Conservation (phyloP, 768 basidiomycete species). For the Rhodotorula toruloides region DNA sequence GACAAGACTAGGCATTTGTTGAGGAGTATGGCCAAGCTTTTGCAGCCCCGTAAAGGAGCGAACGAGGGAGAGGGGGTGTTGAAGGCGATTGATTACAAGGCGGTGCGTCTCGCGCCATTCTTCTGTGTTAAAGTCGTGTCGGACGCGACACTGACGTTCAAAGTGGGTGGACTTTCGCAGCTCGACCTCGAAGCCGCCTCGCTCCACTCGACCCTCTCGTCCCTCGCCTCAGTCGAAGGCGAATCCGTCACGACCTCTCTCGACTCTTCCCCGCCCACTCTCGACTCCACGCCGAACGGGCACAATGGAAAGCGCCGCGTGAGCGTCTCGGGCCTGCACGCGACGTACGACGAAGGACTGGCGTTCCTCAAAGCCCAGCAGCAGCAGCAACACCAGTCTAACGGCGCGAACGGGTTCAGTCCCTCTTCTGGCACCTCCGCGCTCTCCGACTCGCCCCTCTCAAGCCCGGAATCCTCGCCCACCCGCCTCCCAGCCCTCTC, state of each 20-base stretch:
- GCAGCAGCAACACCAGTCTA: no score
- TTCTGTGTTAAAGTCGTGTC: constrained; percentile 44
- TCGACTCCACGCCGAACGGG: no score
- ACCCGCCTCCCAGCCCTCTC: constrained; percentile 7
- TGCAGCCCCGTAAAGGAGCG: constrained; percentile 36
- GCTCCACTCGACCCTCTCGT: constrained; percentile 68
- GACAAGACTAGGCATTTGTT: constrained; percentile 53
- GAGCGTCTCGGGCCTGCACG: constrained; percentile 74
- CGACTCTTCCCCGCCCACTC: neutral
- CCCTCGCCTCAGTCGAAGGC: constrained; percentile 51
- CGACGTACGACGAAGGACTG: constrained; percentile 84
- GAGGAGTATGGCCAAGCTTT: constrained; percentile 62
- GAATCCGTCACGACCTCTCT: constrained; percentile 37
- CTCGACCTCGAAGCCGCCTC: constrained; percentile 87
- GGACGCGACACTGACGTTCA: constrained; percentile 23
- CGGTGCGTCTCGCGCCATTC: constrained; percentile 29
- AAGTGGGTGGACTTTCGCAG: constrained; percentile 65
- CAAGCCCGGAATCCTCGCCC: neutral
- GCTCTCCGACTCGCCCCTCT: constrained; percentile 5
- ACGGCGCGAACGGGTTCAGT: neutral
- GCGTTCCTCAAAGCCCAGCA: constrained; percentile 60
- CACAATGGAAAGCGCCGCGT: constrained; percentile 62
- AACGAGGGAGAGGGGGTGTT: neutral
- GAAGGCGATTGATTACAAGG: constrained; percentile 31
- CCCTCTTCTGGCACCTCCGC: neutral